A percentile compares a stretch with the other conserved stretches of the same genome.
Conservation (phyloP, 208 protist genomes). For the Leptomonas pyrrhocoris region DNA sequence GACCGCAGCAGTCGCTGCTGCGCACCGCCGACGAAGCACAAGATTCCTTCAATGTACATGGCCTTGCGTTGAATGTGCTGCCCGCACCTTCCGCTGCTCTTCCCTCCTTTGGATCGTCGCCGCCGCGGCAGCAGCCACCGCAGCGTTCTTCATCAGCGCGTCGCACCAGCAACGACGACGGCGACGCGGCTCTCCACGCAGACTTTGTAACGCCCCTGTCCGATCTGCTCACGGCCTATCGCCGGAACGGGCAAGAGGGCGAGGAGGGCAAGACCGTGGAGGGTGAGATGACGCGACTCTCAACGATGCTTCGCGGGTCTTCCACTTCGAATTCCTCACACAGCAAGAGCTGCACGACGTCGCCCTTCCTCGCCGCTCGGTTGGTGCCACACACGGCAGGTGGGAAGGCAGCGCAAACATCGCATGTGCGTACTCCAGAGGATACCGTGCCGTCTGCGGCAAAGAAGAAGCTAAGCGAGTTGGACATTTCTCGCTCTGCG, state of each 20-base stretch:
- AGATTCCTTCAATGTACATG: not conserved
- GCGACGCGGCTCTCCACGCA: not conserved
- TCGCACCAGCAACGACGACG: too few relatives aligned
- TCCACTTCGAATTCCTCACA: not conserved
- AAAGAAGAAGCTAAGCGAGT: not conserved
- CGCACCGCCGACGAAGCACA: not conserved
- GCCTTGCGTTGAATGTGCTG: not conserved
- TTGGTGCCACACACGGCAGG: not conserved
- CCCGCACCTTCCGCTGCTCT: not conserved
- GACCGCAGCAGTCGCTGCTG: not conserved
- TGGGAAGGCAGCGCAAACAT: not conserved
- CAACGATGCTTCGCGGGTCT: not conserved
- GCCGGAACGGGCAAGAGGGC: not conserved
- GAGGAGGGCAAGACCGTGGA: not conserved
- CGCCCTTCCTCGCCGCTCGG: not conserved
- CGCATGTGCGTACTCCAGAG: not conserved
- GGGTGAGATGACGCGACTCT: not conserved
- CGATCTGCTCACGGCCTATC: not conserved
- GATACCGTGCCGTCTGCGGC: not conserved
- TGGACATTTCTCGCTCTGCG: not conserved
- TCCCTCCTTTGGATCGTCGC: conserved; percentile 1
- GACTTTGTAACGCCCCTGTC: conserved; percentile 2
- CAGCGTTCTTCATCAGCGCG: not conserved
- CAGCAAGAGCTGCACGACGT: not conserved
- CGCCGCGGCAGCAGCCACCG: not conserved